A percentile compares a stretch with the other conserved stretches of the same genome.
These are phyloP conservation scores for Alternaria ventricosa DNA, from an alignment of 2,329 filamentous ascomycete genomes.

Conservation along the genomic window DNA sequence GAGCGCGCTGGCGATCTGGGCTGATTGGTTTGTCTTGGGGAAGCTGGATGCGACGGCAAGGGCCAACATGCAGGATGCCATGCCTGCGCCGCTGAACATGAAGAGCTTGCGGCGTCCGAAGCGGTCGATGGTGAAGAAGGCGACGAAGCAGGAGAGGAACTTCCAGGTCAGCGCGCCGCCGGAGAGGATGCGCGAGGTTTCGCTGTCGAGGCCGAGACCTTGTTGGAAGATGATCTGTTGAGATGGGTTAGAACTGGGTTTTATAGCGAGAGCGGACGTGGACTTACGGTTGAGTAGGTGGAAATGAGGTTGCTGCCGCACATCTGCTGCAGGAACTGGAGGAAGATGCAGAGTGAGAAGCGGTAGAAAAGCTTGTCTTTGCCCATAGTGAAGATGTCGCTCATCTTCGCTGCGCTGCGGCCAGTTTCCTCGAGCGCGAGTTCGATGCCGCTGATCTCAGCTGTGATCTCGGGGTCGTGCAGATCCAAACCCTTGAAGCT, in stretches of 20 bases:
- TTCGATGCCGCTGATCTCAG: constrained; percentile 67
- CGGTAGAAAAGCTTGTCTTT: constrained; percentile 71
- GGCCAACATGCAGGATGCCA: constrained; percentile 62
- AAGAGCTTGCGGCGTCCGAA: constrained; percentile 69
- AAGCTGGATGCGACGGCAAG: constrained; percentile 61
- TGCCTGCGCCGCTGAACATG: constrained; percentile 60
- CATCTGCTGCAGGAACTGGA: constrained; percentile 61
- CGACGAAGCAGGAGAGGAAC: constrained; percentile 64
- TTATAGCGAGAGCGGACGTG: constrained; percentile 42
- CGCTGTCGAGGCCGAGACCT: constrained; percentile 51
- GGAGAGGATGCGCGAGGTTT: constrained; percentile 66
- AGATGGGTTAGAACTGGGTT: background rate
- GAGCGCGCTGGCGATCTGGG: constrained; percentile 60
- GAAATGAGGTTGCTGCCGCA: constrained; percentile 58
- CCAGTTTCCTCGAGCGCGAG: constrained; percentile 58
- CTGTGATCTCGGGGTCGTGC: constrained; percentile 63
- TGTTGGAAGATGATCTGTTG: constrained; percentile 52
- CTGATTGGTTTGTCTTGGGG: constrained; percentile 52
- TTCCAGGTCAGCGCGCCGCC: constrained; percentile 67
- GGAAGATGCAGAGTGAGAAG: constrained; percentile 57
- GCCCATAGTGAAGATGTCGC: constrained; percentile 58
- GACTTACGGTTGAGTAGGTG: constrained; percentile 58
- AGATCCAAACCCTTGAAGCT: constrained; percentile 49
- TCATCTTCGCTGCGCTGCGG: constrained; percentile 69
- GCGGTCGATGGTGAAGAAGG: constrained; percentile 73